Base-by-base conservation (phyloP, 192 early-diverging fungal genomes). In the Helicostylum pulchrum region DNA sequence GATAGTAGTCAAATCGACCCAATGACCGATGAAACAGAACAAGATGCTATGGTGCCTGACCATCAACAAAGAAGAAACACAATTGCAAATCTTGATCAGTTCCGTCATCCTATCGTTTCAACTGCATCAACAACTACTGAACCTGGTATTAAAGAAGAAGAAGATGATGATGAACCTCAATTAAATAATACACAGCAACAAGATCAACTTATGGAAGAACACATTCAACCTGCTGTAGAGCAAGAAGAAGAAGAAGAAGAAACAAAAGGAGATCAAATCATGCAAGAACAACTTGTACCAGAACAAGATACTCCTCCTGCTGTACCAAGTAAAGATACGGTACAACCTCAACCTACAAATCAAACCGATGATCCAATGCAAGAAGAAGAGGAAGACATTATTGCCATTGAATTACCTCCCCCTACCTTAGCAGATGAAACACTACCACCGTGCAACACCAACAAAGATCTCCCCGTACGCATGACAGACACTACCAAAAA, bases 51-150 rank as follows among this genome's bases (percentile, higher is more conserved):
- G 2, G 23, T 19, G 2, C 57, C 30, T 9, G 15, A 23, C 0
- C 57, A 59, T 5, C 39, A 46, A 59, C 57, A 59, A 20, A 36
- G 30, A 31, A 26, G 61, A 63, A 39, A 34, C n/a, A 56, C 19
- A 30, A 0, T 19, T n/a, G 7, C 36, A 9, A 39, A 1, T 34
- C 14, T 55, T 55, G 53, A 55, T 12, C 53, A 21, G 1, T 32
- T 32, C 53, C 32, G 53, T 20, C 19, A 49, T 49, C 14, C 26
- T 26, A 26, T 26, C 26, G 30, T 23, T 10, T 1, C 23, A 10
- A 54, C 8, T n/a, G n/a, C n/a, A n/a, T n/a, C n/a, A n/a, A n/a
- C n/a, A n/a, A n/a, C n/a, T n/a, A n/a, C n/a, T 4, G 53, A 14
- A 32, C 20, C 48, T 10, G n/a, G 10, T 4, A 51, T 51, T 12